phyloP scores from a whole-genome alignment of 108 stramenopile species.

The Nitzschia sp. region DNA sequence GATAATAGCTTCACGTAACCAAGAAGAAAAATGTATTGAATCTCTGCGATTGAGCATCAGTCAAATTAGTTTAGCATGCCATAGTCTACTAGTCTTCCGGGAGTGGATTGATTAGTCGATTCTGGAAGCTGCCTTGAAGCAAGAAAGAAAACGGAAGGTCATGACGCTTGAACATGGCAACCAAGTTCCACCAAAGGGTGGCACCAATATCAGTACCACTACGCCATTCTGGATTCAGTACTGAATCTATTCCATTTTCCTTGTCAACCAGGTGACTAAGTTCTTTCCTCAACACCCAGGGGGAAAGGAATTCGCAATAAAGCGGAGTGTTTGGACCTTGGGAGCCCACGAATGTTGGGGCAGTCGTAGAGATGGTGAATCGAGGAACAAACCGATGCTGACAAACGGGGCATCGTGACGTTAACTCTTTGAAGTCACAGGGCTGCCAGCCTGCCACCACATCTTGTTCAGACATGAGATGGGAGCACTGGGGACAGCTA shows the following conservation, averaged over 20 bases:
- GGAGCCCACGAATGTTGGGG: constrained; percentile 69
- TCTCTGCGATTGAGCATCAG: too few relatives aligned
- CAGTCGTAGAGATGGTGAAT: constrained; percentile 63
- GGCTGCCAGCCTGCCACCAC: constrained; percentile 72
- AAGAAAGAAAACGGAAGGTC: constrained; percentile 77
- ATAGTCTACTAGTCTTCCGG: constrained; percentile 22
- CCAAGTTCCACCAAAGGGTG: constrained; percentile 87
- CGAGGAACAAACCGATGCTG: constrained; percentile 76
- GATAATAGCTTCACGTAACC: too few relatives aligned
- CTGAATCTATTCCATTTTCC: constrained; percentile 46
- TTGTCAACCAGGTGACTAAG: constrained; percentile 51
- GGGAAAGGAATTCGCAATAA: constrained; percentile 84
- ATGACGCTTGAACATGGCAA: constrained; percentile 69
- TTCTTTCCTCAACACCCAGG: constrained; percentile 84
- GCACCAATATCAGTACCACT: constrained; percentile 62
- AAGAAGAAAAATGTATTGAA: too few relatives aligned
- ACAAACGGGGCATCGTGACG: constrained; percentile 71
- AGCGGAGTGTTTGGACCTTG: constrained; percentile 74
- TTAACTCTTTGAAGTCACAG: constrained; percentile 67
- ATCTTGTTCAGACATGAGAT: constrained; percentile 50
- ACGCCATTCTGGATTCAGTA: constrained; percentile 75
- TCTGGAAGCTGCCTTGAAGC: constrained; percentile 77
- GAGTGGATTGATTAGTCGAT: constrained; percentile 54
- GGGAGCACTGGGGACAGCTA: constrained; percentile 75
- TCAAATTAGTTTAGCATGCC: too few relatives aligned